Evolutionary conservation across 345 rosid genomes (phyloP).

Genomic region (Linum usitatissimum): DNA sequence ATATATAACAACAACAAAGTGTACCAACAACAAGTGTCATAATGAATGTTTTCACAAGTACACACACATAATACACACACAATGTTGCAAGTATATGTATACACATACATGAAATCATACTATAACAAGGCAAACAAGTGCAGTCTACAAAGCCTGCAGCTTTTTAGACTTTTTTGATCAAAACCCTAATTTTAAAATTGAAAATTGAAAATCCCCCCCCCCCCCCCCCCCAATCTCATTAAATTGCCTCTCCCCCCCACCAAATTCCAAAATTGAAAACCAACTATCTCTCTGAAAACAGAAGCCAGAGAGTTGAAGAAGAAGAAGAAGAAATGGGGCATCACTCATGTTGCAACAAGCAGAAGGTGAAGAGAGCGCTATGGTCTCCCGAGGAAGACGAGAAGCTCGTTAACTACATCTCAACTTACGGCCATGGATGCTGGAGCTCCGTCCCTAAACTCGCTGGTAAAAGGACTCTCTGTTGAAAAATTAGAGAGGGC

Average conservation of each 20-base stretch:
- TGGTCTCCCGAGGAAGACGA: conserved; percentile 99
- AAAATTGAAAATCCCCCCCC: conserved; percentile 16
- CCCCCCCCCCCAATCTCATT: conserved; percentile 22
- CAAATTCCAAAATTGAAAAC: background rate
- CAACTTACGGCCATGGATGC: conserved; percentile 89
- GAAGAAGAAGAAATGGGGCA: conserved; percentile 51
- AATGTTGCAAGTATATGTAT: background rate
- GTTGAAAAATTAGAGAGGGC: background rate
- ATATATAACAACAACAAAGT: too few relatives aligned
- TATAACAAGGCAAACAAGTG: conserved; percentile 32
- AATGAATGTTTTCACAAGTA: background rate
- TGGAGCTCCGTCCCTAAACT: conserved; percentile 98
- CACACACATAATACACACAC: background rate
- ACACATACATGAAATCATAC: conserved; percentile 8
- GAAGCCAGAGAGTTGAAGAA: conserved; percentile 10
- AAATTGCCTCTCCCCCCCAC: conserved; percentile 9
- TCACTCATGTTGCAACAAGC: conserved; percentile 98
- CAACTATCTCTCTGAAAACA: background rate
- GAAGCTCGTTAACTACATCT: conserved; percentile 83
- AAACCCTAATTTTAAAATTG: conserved; percentile 43
- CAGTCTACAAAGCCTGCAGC: conserved; percentile 33
- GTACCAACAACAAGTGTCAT: too few relatives aligned
- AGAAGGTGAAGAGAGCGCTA: conserved; percentile 92
- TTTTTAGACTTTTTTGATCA: conserved; percentile 37
- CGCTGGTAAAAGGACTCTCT: conserved; percentile 41